Evolutionary conservation across 768 basidiomycete genomes (phyloP).

Genomic region (Calocera viscosa): DNA sequence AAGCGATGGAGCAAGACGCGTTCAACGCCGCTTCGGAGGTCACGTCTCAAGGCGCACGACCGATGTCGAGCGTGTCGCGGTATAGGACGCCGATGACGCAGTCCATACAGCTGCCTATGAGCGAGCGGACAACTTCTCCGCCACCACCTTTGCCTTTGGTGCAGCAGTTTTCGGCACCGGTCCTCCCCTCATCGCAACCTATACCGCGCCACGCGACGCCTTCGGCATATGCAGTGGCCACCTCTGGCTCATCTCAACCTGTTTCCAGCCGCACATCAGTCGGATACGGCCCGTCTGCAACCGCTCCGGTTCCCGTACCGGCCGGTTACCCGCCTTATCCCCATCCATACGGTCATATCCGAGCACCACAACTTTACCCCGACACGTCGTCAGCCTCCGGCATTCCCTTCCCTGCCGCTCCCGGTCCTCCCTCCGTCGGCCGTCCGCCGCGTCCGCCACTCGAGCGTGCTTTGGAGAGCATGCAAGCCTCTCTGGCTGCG

Average conservation of each 20-base stretch:
- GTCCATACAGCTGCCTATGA: background rate
- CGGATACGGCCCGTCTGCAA: background rate
- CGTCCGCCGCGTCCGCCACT: conserved; percentile 32
- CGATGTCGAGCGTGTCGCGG: background rate
- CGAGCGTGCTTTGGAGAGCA: conserved; percentile 64
- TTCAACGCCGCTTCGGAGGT: background rate
- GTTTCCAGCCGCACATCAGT: background rate
- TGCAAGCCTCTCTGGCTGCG: conserved; percentile 72
- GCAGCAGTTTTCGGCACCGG: background rate
- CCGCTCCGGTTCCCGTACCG: background rate
- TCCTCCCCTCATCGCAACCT: background rate
- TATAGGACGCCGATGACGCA: conserved; percentile 1
- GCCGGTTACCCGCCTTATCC: background rate
- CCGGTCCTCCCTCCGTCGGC: background rate
- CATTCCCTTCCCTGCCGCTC: background rate
- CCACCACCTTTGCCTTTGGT: background rate
- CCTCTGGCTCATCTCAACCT: background rate
- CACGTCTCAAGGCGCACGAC: background rate
- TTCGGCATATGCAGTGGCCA: background rate
- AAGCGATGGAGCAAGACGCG: background rate
- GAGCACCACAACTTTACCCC: background rate
- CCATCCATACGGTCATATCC: background rate
- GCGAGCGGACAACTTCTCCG: background rate
- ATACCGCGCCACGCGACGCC: background rate
- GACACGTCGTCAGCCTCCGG: background rate